Base-by-base conservation (phyloP, 306 rosid species). In the Inga leiocalycina region DNA sequence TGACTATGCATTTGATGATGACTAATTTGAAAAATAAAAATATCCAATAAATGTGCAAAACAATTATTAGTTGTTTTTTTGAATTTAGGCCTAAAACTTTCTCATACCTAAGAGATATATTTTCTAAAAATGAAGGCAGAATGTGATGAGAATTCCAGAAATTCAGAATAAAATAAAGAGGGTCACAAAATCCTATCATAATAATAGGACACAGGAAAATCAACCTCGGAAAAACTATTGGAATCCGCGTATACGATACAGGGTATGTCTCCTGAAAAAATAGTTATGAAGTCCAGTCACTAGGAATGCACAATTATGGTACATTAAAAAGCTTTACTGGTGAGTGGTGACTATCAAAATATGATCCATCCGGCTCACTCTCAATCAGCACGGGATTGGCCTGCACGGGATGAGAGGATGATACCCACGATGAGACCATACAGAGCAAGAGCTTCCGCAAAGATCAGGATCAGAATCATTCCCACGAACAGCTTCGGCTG, bases 401-500 rank as follows among this genome's bases (percentile, higher is more conserved):
- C 97, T 0, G 93, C 93, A 14, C 94, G 90, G 73, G 97, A 93
- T 9, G 97, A 93, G 78, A 93, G 97, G 80, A 93, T 93, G 86
- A 93, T 93, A 59, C 97, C 97, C 32, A 93, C 97, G 79, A 91
- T 93, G 79, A 93, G 95, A 62, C 97, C 95, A 35, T 91, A 93
- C 20, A 93, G 90, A 43, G 97, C 97, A 73, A 93, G 95, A 49
- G 97, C 97, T 83, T 91, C 92, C 0, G 97, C 94, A 46, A 92
- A 92, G 84, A 92, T 92, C 79, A 92, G 87, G 74, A 92, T 92
- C 41, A 92, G 93, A 86, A 91, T 93, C 94, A 93, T 91, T 32
- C 97, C 97, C 45, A 93, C 95, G 45, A 93, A 93, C 79, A 91
- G 91, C 91, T 93, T 93, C 35, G 97, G 95, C 81, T 93, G 97